These are phyloP conservation scores for Stellera chamaejasme DNA, from an alignment of 345 rosid species.

Conservation along the genomic window DNA sequence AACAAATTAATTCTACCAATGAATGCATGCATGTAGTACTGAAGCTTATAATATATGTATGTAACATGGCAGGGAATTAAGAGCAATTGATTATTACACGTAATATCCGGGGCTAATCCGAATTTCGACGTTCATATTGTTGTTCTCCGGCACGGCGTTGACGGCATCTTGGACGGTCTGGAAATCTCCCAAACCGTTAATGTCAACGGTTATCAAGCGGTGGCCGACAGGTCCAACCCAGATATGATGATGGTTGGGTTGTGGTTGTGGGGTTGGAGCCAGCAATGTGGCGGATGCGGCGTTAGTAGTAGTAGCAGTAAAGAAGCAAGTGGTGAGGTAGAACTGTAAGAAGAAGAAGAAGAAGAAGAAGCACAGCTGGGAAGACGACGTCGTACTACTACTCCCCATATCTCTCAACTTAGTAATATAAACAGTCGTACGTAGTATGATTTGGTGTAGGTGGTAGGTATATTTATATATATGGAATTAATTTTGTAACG, in stretches of 20 bases:
- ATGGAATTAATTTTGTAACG: slow-evolving; percentile 18
- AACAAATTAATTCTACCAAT: background rate
- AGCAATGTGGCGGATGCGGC: background rate
- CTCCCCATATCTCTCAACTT: too few species aligned
- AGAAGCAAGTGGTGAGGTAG: slow-evolving; percentile 15
- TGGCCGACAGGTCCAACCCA: slow-evolving; percentile 82
- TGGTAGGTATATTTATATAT: too few species aligned
- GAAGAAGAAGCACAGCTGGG: background rate
- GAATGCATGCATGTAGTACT: background rate
- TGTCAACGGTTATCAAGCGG: slow-evolving; percentile 58
- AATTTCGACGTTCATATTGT: slow-evolving; percentile 49
- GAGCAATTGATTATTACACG: slow-evolving; percentile 28
- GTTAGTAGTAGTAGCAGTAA: slow-evolving; percentile 18
- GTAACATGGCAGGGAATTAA: background rate
- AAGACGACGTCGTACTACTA: too few species aligned
- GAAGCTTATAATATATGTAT: background rate
- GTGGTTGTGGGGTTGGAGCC: slow-evolving; percentile 7
- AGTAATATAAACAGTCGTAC: too few species aligned
- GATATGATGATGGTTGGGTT: slow-evolving; percentile 32
- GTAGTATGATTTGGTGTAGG: slow-evolving; percentile 2
- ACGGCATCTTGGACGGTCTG: slow-evolving; percentile 81
- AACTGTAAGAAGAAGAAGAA: slow-evolving; percentile 11
- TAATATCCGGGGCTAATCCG: slow-evolving; percentile 65
- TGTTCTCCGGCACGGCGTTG: slow-evolving; percentile 58
- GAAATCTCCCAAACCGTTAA: slow-evolving; percentile 52